Conservation (phyloP, 176 grass and related monocot species). For the Phoenix roebelenii region DNA sequence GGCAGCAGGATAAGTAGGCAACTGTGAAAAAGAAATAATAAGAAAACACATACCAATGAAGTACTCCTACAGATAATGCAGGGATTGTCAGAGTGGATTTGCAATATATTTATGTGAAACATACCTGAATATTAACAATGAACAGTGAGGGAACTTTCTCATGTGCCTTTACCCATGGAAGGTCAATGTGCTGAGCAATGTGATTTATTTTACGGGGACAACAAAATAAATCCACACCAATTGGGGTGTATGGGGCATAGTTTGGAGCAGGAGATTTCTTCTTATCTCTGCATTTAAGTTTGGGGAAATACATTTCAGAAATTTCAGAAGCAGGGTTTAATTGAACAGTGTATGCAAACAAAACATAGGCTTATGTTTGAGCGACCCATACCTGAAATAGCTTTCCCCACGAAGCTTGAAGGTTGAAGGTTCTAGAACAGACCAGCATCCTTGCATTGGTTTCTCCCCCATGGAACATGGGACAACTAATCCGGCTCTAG, state of each 20-base stretch:
- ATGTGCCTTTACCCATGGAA: constrained; percentile 46
- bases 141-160: constrained; percentile 80
- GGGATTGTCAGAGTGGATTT: too few species aligned
- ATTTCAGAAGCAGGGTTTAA: too few species aligned
- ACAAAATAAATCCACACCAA: constrained; percentile 82
- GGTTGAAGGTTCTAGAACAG: constrained; percentile 61
- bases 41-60: too few species aligned
- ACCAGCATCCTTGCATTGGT: constrained; percentile 65
- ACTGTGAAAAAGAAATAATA: constrained; percentile 21
- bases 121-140: constrained; percentile 90
- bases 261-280: constrained; percentile 55
- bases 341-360: too few species aligned
- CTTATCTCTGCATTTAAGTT: constrained; percentile 55
- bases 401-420: constrained; percentile 79
- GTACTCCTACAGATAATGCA: too few species aligned
- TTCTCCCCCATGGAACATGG: constrained; percentile 49
- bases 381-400: constrained; percentile 75
- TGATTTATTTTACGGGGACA: constrained; percentile 77
- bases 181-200: constrained; percentile 83
- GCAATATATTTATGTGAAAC: background rate
- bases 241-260: constrained; percentile 61
- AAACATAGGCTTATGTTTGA: background rate
- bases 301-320: too few species aligned
- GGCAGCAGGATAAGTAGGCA: constrained; percentile 94
- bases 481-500: constrained; percentile 58